Base-by-base conservation (phyloP, 2,329 filamentous ascomycete genomes). In the Fusarium burgessii region DNA sequence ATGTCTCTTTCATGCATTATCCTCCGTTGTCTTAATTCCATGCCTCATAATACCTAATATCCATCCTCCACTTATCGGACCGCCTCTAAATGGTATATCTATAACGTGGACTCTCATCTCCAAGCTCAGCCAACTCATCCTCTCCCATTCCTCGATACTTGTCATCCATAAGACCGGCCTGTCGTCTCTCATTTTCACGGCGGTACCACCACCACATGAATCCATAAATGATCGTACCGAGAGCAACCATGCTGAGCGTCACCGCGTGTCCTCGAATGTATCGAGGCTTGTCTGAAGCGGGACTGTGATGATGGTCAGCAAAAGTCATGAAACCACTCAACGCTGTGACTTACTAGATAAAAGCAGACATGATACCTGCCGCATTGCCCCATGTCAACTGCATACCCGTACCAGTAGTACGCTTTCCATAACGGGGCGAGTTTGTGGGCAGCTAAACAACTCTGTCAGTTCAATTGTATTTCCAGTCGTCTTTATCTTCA, bases 341-440 rank as follows among this genome's bases (percentile, higher is more conserved):
- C 11, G 17, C 11, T 11, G 2, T 20, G 17, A 74, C 80, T 72
- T 61, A 82, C 80, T 87, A 87, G 58, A 92, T 88, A 73, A 93
- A 94, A 0, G 91, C 88, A 6, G 90, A 87, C 89, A 93, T 91
- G 70, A 94, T 91, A 5, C 92, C 92, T 14, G 89, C 87, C 18
- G 85, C 84, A 70, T 94, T 94, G 5, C 91, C 92, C 56, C 91
- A 86, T 0, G 89, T 92, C 38, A 94, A 82, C 77, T 94, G 91
- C 77, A 94, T 77, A 0, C 91, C 92, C 2, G 88, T 92, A 0
- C 90, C 91, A 0, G 91, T 92, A 0, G 92, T 92, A 35, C 92
- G 84, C 79, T 94, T 95, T 13, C 92, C 92, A 71, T 94, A 95
- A 11, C 92, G 85, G 2, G 93, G 92, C 18, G 87, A 86, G 65